Base-by-base conservation (phyloP, 345 rosid genomes). In the Rhizophora apiculata region DNA sequence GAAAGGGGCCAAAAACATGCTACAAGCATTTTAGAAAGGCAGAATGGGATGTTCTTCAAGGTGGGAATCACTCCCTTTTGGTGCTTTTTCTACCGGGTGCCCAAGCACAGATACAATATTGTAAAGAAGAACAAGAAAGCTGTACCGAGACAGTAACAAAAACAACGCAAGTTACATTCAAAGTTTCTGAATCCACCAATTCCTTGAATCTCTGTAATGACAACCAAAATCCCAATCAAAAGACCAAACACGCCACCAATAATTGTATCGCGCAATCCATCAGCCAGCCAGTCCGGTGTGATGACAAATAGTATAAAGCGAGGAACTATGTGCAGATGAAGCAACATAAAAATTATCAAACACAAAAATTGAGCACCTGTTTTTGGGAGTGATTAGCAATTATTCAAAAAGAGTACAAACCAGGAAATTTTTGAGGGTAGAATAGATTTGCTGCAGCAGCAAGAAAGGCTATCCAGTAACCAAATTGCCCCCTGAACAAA, bases 391-490 rank as follows among this genome's bases (percentile, higher is more conserved):
- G 37, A 60, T 46, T 20, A 19, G 2, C 10, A 15, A 39, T 39
- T 10, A 46, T 9, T 46, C 39, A n/a, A 31, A 32, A 52, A 8
- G 46, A 36, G 21, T 21, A 32, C 72, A 36, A 72, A 83, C 87
- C 79, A 79, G 80, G 80, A 76, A 77, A 71, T 30, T 72, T 77
- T 84, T 65, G 65, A 61, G 86, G 88, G 56, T 73, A 71, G 59
- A 77, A 81, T 63, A 82, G 65, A 63, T 82, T 82, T 27, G 72
- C 78, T 53, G 65, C 73, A 46, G 79, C 65, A 8, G 83, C 82
- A 51, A 84, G 78, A 74, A 80, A 86, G 31, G 87, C 86, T 64
- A 86, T 55, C 85, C 82, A 84, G 70, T 51, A 32, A 63, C 90
- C 88, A 72, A 84, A 78, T 68, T 82, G 74, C 26, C 83, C 87